Percentiles rank a stretch among this genome's conserved stretches.
These are phyloP conservation scores for Truncatella angustata DNA, from an alignment of 2,329 filamentous ascomycete genomes.

Conservation along the genomic window DNA sequence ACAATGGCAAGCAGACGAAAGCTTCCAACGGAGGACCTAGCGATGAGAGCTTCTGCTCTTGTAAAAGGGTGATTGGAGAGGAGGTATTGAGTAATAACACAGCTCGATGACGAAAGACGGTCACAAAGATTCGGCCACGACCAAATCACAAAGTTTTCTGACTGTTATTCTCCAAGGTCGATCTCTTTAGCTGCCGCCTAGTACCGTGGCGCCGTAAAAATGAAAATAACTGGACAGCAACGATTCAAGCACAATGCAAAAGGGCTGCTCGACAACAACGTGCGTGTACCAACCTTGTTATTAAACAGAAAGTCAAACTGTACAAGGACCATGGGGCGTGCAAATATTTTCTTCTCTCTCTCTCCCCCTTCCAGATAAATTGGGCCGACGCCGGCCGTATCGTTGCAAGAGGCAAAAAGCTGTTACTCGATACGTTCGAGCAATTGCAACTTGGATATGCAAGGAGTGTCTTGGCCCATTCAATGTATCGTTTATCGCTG, in stretches of 20 bases:
- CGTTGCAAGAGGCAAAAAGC: background rate
- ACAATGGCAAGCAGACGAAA: no score
- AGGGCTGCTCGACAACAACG: no score
- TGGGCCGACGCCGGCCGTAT: background rate
- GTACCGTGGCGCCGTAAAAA: background rate
- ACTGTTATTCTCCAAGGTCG: background rate
- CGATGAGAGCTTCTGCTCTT: no score
- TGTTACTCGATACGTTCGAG: background rate
- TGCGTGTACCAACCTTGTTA: no score
- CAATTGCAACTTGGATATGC: background rate
- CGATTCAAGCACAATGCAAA: background rate
- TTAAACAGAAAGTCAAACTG: no score
- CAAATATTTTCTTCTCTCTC: background rate
- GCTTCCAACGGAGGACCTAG: no score
- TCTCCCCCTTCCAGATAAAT: background rate
- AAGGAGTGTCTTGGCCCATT: background rate
- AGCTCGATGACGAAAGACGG: no score
- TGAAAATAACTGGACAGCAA: background rate
- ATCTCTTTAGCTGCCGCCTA: background rate
- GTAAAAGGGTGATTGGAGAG: no score
- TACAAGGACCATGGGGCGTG: no score
- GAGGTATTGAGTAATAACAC: no score
- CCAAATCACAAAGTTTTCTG: background rate
- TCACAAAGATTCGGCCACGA: no score
- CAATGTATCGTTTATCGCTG: background rate